Conservation (phyloP, 2,329 filamentous ascomycete species). For the Davidsoniella neocaledoniae region DNA sequence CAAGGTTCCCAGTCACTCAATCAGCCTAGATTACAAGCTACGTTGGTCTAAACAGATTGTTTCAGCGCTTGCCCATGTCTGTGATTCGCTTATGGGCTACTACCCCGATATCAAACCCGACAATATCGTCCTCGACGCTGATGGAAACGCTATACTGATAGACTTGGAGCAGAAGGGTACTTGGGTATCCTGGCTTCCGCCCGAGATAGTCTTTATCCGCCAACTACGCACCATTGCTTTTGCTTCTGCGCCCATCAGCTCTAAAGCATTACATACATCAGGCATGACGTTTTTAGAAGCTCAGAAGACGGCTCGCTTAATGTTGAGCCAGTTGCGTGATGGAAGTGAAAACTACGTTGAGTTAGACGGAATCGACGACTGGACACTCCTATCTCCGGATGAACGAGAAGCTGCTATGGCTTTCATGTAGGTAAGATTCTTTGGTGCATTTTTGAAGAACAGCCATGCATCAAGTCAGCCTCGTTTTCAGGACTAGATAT, state of each 20-base stretch:
- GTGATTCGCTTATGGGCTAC: not conserved
- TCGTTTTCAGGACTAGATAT: constrained; percentile 6
- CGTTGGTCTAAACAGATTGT: not conserved
- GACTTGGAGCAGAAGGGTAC: constrained; percentile 5
- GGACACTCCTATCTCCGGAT: not conserved
- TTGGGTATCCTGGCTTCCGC: constrained; percentile 5
- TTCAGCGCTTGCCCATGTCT: not conserved
- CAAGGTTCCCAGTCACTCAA: not conserved
- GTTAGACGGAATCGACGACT: not conserved
- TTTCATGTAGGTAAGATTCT: constrained; percentile 9
- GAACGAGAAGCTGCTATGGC: constrained; percentile 2
- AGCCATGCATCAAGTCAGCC: not conserved
- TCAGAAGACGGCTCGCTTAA: no score
- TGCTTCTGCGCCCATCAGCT: not conserved
- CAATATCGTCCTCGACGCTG: not conserved
- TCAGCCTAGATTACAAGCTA: not conserved
- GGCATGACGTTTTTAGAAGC: no score
- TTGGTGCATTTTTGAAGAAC: constrained; percentile 10
- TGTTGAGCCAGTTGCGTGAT: no score
- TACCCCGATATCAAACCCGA: constrained; percentile 9
- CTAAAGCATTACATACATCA: no score
- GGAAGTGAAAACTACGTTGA: no score
- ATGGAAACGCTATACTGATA: constrained; percentile 1
- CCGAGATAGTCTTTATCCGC: constrained; percentile 2
- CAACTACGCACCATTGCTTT: not conserved